phyloP scores from a whole-genome alignment of 1,284 basidiomycete species.

The Mycosarcoma maydis region DNA sequence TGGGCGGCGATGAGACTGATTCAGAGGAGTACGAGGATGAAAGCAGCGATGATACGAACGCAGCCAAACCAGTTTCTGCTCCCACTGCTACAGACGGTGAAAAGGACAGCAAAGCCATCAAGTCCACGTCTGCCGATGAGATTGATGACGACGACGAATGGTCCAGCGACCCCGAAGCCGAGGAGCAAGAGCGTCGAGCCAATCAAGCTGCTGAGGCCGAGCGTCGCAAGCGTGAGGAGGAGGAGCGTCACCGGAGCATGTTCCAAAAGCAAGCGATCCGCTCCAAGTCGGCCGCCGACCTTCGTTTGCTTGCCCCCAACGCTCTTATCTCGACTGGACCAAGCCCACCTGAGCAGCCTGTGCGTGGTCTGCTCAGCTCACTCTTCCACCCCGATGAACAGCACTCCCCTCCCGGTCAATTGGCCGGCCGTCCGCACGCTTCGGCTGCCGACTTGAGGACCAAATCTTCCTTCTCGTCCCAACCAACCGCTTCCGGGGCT shows the following conservation, averaged over 20 bases:
- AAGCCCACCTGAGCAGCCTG: slow-evolving; percentile 30
- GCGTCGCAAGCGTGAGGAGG: slow-evolving; percentile 71
- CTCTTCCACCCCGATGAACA: slow-evolving; percentile 63
- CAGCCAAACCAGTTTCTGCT: slow-evolving; percentile 1
- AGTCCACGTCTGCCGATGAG: slow-evolving; percentile 24
- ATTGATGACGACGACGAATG: slow-evolving; percentile 62
- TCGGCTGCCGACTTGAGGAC: slow-evolving; percentile 55
- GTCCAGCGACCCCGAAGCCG: slow-evolving; percentile 64
- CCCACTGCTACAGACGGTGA: too few species aligned
- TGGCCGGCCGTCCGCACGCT: slow-evolving; percentile 55
- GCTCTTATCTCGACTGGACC: slow-evolving; percentile 21
- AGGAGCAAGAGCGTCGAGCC: slow-evolving; percentile 63
- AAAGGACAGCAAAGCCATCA: too few species aligned
- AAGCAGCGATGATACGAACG: slow-evolving; percentile 21
- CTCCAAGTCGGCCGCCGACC: slow-evolving; percentile 61
- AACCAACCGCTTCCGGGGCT: slow-evolving; percentile 10
- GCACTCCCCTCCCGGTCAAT: slow-evolving; percentile 56
- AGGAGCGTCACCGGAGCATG: slow-evolving; percentile 77
- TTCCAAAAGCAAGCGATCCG: slow-evolving; percentile 78
- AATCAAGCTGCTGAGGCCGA: slow-evolving; percentile 66
- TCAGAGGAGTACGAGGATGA: slow-evolving; percentile 57
- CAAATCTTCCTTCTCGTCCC: slow-evolving; percentile 19
- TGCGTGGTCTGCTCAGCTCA: slow-evolving; percentile 61
- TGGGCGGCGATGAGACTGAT: slow-evolving; percentile 60
- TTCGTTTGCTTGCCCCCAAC: slow-evolving; percentile 30